These are phyloP conservation scores for Seminavis robusta DNA, from an alignment of 108 stramenopile species.

Conservation along the genomic window DNA sequence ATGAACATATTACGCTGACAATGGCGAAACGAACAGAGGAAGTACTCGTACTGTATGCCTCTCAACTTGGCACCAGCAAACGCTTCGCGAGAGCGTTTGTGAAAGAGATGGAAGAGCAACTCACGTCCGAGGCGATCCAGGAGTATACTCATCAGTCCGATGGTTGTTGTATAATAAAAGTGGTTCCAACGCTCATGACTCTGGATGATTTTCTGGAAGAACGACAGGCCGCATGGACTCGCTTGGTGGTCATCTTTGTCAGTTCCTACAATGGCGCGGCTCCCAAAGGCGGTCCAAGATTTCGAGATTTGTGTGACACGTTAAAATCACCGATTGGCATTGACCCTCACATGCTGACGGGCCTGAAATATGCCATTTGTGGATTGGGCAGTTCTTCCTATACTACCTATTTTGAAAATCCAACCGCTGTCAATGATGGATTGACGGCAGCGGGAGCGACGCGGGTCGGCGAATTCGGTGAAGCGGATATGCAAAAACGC, in stretches of 20 bases:
- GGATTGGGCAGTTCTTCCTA: conserved; percentile 62
- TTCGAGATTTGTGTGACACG: conserved; percentile 60
- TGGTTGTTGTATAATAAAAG: too few species aligned
- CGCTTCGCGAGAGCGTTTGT: too few species aligned
- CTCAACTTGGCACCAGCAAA: too few species aligned
- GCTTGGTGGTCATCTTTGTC: conserved; percentile 54
- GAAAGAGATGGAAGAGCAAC: too few species aligned
- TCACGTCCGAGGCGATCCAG: too few species aligned
- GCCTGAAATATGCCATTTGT: conserved; percentile 35
- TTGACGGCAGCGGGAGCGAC: conserved; percentile 51
- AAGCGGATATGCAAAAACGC: conserved; percentile 59
- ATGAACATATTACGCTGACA: too few species aligned
- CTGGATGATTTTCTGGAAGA: conserved; percentile 80
- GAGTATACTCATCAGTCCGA: too few species aligned
- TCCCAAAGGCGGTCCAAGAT: conserved; percentile 61
- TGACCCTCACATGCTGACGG: conserved; percentile 20
- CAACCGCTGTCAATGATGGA: conserved; percentile 48
- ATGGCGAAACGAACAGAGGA: too few species aligned
- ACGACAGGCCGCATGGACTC: conserved; percentile 43
- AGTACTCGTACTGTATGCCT: too few species aligned
- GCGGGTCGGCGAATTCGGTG: conserved; percentile 46
- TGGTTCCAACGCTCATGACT: conserved; percentile 42
- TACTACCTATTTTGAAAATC: conserved; percentile 61
- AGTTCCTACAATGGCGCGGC: conserved; percentile 71
- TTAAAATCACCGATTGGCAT: conserved; percentile 10